Base-by-base conservation (phyloP, 768 basidiomycete genomes). In the Podaxis sp. region DNA sequence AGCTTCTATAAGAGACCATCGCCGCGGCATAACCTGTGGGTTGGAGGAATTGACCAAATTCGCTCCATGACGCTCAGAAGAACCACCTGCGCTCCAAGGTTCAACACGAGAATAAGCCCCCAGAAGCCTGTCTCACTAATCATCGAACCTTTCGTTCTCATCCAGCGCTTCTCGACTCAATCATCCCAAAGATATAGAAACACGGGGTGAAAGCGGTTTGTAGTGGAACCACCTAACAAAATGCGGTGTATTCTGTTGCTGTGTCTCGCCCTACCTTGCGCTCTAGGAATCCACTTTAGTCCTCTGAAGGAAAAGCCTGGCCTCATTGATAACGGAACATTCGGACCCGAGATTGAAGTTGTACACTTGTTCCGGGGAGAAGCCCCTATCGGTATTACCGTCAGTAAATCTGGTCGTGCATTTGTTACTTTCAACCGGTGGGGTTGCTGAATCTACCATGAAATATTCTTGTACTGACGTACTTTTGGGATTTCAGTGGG, bases 301-400 rank as follows among this genome's bases (percentile, higher is more conserved):
- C 57, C 57, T 5, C 44, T 59, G 44, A 24, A 52, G 39, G 66
- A 57, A 24, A 65, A 61, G 40, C 66, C 66, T 3, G 66, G 66
- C 12, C 58, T 65, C n/a, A 30, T 67, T 12, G 66, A 67, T 49
- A 67, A 63, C 30, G 66, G 66, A 22, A 67, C 65, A 7, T 67
- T 63, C 49, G 66, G 66, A 11, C 66, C 64, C 19, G 51, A 46
- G 12, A 13, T 67, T 26, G 66, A 67, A 40, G 64, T 65, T 19
- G 64, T 67, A 3, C 66, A 67, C 33, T 49, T 67, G 9, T 67
- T 65, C 48, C 68, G 44, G 65, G 55, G 67, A 15, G 67, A 68
- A 28, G 67, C 72, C 42, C 71, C 73, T 48, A 72, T 73, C 8
- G 73, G 73, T 17, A 69, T 66, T 40, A 71, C 72, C 68, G 62